A percentile compares a stretch with the other conserved stretches of the same genome.
Evolutionary conservation across 495 filamentous ascomycete species (phyloP).

Genomic region (Aspergillus campestris): DNA sequence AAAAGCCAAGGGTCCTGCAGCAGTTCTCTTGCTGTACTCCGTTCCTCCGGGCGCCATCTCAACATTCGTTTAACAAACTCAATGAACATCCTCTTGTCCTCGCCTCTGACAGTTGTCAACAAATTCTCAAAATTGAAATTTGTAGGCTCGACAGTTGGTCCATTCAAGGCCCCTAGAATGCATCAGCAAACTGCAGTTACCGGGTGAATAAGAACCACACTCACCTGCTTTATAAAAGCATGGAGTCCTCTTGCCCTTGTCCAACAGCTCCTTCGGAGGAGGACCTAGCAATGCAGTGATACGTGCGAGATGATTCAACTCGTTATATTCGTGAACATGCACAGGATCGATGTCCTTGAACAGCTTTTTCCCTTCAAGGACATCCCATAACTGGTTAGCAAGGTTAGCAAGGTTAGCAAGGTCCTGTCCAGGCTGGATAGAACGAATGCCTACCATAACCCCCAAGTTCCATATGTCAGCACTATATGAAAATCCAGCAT

Average conservation of each 20-base stretch:
- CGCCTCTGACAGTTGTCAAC: conserved; percentile 12
- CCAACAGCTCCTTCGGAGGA: conserved; percentile 17
- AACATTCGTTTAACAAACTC: conserved; percentile 24
- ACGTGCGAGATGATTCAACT: conserved; percentile 20
- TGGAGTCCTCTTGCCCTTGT: conserved; percentile 11
- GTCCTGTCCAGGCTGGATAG: background rate
- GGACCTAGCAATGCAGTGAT: conserved; percentile 33
- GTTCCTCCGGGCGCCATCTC: conserved; percentile 25
- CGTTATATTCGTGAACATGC: conserved; percentile 14
- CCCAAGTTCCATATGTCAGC: conserved; percentile 41
- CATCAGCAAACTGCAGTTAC: too few relatives aligned
- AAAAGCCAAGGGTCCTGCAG: conserved; percentile 24
- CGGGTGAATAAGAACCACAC: background rate
- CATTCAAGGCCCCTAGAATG: conserved; percentile 6
- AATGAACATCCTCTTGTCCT: conserved; percentile 25
- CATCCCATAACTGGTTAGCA: conserved; percentile 26
- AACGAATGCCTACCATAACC: conserved; percentile 22
- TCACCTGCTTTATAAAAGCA: conserved; percentile 7
- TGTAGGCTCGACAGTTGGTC: conserved; percentile 3
- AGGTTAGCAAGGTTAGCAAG: background rate
- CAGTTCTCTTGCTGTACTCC: conserved; percentile 23
- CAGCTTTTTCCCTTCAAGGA: conserved; percentile 19
- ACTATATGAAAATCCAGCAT: conserved; percentile 26
- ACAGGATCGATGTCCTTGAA: conserved; percentile 16
- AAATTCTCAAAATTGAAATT: conserved; percentile 17